phyloP scores from a whole-genome alignment of 495 filamentous ascomycete genomes.

The Hypoxylon crocopeplum region DNA sequence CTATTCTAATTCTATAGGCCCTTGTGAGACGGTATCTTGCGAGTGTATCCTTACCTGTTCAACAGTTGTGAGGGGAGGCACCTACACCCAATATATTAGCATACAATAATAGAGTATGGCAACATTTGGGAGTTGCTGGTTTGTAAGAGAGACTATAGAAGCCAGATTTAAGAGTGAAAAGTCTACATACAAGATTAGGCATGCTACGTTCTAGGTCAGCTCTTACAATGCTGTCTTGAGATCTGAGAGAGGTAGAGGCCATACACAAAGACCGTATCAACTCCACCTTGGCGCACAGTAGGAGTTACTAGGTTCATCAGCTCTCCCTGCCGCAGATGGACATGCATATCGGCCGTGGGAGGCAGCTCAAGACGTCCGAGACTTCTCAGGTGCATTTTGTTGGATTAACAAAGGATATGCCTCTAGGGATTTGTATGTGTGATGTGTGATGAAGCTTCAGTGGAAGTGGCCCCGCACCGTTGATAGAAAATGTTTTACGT shows the following conservation, averaged over 20 bases:
- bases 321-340: conserved; percentile 77
- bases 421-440: not conserved
- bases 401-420: not conserved
- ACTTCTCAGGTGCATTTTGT: conserved; percentile 51
- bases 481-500: too few species aligned
- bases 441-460: too few species aligned
- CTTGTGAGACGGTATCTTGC: not conserved
- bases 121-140: not conserved
- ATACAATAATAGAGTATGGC: not conserved
- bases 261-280: conserved; percentile 78
- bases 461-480: too few species aligned
- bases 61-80: conserved; percentile 28
- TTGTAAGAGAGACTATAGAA: conserved; percentile 15
- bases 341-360: conserved; percentile 67
- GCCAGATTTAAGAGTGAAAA: too few species aligned
- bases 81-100: conserved; percentile 8
- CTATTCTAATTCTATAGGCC: too few species aligned
- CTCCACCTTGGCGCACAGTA: conserved; percentile 69
- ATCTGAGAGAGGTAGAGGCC: conserved; percentile 3
- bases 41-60: conserved; percentile 18
- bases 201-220: conserved; percentile 26
- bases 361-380: conserved; percentile 64
- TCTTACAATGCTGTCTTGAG: not conserved
- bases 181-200: conserved; percentile 56
- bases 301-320: conserved; percentile 87